phyloP scores from a whole-genome alignment of 257 asterid species.

The Ballota nigra region DNA sequence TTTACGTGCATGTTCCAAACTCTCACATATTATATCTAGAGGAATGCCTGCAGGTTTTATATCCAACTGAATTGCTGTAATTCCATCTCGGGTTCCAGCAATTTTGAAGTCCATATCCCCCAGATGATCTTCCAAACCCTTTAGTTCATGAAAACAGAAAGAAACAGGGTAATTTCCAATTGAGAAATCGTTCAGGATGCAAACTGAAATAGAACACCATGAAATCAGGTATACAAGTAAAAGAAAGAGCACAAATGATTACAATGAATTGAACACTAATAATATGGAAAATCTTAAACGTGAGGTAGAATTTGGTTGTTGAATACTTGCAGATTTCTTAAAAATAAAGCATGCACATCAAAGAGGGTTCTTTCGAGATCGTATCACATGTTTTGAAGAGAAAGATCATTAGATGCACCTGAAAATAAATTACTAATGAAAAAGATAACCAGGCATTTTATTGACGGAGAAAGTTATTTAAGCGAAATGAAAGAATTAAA shows the following conservation, averaged over 20 bases:
- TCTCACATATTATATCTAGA: slow-evolving; percentile 75
- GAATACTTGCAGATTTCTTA: background rate
- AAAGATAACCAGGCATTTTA: background rate
- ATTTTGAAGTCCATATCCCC: slow-evolving; percentile 99
- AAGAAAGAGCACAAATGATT: background rate
- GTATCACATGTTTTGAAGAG: background rate
- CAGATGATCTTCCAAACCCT: slow-evolving; percentile 99
- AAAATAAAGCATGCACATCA: background rate
- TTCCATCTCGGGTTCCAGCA: slow-evolving; percentile 91
- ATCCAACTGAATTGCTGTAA: slow-evolving; percentile 94
- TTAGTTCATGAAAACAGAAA: slow-evolving; percentile 11
- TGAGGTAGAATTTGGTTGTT: background rate
- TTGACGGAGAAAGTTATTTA: background rate
- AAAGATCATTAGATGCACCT: background rate
- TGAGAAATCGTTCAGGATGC: slow-evolving; percentile 3
- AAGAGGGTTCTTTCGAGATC: background rate
- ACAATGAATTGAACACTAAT: background rate
- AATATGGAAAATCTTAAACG: background rate
- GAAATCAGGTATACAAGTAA: background rate
- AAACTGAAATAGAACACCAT: background rate
- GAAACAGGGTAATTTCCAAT: background rate
- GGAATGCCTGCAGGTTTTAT: slow-evolving; percentile 99
- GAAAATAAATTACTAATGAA: background rate
- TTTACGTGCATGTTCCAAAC: slow-evolving; percentile 72
- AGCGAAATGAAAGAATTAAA: background rate